Conservation (phyloP, 176 grass and related monocot genomes). For the Eragrostis nindensis region DNA sequence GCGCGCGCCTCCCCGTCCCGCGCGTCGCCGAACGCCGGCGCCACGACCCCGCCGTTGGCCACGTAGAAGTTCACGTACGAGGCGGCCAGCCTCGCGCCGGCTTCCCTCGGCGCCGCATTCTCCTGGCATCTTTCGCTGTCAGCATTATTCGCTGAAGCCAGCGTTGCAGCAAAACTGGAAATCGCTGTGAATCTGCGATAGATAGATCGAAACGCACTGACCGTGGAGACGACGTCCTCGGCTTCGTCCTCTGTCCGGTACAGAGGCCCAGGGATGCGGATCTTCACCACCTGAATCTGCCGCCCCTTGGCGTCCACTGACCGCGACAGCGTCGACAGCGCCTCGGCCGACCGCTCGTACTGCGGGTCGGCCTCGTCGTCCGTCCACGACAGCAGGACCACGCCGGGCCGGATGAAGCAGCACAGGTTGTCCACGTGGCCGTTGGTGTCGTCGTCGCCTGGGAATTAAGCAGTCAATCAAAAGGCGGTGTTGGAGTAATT, state of each 20-base stretch:
- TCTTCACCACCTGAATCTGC: slow-evolving; percentile 76
- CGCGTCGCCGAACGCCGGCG: slow-evolving; percentile 65
- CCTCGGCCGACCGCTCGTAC: slow-evolving; percentile 78
- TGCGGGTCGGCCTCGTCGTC: slow-evolving; percentile 74
- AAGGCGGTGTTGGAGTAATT: no score
- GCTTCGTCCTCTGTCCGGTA: slow-evolving; percentile 86
- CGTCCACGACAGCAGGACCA: slow-evolving; percentile 81
- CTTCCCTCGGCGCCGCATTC: slow-evolving; percentile 58
- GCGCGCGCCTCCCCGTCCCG: slow-evolving; percentile 54
- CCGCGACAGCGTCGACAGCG: slow-evolving; percentile 55
- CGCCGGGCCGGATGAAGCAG: slow-evolving; percentile 77
- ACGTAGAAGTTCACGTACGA: slow-evolving; percentile 94
- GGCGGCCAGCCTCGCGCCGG: slow-evolving; percentile 72
- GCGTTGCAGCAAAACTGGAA: background rate
- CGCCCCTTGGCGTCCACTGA: slow-evolving; percentile 63
- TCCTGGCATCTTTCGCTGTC: slow-evolving; percentile 30
- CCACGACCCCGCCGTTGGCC: slow-evolving; percentile 72
- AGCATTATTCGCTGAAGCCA: no score
- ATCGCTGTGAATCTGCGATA: background rate
- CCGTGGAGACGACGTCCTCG: slow-evolving; percentile 52
- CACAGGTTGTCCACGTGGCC: slow-evolving; percentile 91
- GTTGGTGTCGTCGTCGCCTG: slow-evolving; percentile 94
- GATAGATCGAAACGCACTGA: slow-evolving; percentile 26
- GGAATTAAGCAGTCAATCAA: background rate
- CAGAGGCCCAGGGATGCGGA: slow-evolving; percentile 83